Evolutionary conservation across 345 rosid species (phyloP).

Genomic region (Sisymbrium irio): DNA sequence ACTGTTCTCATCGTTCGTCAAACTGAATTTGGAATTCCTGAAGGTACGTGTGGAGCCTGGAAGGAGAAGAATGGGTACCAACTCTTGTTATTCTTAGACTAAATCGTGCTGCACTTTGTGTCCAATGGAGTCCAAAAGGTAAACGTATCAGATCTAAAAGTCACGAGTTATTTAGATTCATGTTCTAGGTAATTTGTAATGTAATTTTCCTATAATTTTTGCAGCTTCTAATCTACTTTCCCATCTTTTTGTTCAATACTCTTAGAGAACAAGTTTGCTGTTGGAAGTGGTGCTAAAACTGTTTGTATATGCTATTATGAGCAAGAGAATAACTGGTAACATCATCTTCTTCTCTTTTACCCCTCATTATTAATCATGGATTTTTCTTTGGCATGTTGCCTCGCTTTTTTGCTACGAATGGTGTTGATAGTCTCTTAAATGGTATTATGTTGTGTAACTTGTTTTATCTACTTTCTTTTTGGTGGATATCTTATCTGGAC

Average conservation of each 20-base stretch:
- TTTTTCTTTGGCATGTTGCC: background rate
- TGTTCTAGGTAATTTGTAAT: background rate
- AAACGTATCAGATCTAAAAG: conserved; percentile 12
- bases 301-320: conserved; percentile 97
- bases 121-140: conserved; percentile 97
- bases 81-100: conserved; percentile 96
- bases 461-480: background rate
- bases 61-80: conserved; percentile 91
- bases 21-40: background rate
- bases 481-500: background rate
- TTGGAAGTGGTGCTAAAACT: conserved; percentile 98
- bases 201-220: background rate
- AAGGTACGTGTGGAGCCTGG: conserved; percentile 92
- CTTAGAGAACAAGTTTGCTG: conserved; percentile 95
- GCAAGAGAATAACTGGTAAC: conserved; percentile 97
- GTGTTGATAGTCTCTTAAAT: background rate
- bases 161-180: background rate
- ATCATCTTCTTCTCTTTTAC: conserved; percentile 7
- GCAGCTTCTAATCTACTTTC: conserved; percentile 1
- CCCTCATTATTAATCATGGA: background rate
- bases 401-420: background rate
- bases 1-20: conserved; percentile 16
- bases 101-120: conserved; percentile 96
- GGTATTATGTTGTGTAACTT: background rate
- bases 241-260: conserved; percentile 18